phyloP scores from a whole-genome alignment of 2,329 filamentous ascomycete genomes.

The Colletotrichum destructivum region DNA sequence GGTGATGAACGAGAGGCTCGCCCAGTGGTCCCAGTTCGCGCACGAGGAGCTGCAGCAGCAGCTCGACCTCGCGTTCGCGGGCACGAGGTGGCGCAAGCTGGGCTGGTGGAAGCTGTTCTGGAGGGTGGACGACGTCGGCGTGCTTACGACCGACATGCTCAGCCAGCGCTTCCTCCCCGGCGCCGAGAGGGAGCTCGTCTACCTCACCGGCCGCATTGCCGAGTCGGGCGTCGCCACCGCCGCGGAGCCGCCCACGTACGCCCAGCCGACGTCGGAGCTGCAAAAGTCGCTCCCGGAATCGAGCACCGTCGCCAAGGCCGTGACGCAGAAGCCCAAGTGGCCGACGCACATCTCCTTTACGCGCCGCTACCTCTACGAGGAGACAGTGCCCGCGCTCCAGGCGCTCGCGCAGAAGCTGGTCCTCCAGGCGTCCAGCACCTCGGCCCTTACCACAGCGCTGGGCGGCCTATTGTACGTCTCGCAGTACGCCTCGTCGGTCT shows the following conservation, averaged over 20 bases:
- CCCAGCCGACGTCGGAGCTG: slow-evolving; percentile 51
- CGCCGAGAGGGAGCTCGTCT: slow-evolving; percentile 87
- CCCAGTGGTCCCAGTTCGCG: slow-evolving; percentile 82
- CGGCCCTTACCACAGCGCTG: slow-evolving; percentile 71
- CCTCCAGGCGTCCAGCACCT: slow-evolving; percentile 81
- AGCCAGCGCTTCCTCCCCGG: slow-evolving; percentile 81
- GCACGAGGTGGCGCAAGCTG: slow-evolving; percentile 83
- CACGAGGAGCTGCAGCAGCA: slow-evolving; percentile 88
- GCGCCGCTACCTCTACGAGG: slow-evolving; percentile 75
- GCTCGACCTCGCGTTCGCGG: slow-evolving; percentile 82
- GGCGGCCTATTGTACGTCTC: slow-evolving; percentile 71
- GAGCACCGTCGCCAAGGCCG: slow-evolving; percentile 29
- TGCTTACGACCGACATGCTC: slow-evolving; percentile 86
- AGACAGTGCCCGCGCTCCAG: slow-evolving; percentile 79
- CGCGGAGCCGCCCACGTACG: slow-evolving; percentile 47
- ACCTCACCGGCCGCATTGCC: slow-evolving; percentile 82
- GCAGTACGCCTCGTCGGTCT: slow-evolving; percentile 66
- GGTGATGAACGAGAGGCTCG: slow-evolving; percentile 72
- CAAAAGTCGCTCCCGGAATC: slow-evolving; percentile 36
- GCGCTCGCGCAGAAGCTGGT: slow-evolving; percentile 82
- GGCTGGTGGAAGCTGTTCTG: slow-evolving; percentile 97
- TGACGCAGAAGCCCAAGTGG: slow-evolving; percentile 66
- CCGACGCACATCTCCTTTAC: slow-evolving; percentile 81
- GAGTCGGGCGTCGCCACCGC: slow-evolving; percentile 56
- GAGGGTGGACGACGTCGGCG: slow-evolving; percentile 91